Percentiles rank a stretch among this genome's conserved stretches.
These are phyloP conservation scores for Cryptococcus neoformans DNA, from an alignment of 1,284 basidiomycete species.

Conservation along the genomic window DNA sequence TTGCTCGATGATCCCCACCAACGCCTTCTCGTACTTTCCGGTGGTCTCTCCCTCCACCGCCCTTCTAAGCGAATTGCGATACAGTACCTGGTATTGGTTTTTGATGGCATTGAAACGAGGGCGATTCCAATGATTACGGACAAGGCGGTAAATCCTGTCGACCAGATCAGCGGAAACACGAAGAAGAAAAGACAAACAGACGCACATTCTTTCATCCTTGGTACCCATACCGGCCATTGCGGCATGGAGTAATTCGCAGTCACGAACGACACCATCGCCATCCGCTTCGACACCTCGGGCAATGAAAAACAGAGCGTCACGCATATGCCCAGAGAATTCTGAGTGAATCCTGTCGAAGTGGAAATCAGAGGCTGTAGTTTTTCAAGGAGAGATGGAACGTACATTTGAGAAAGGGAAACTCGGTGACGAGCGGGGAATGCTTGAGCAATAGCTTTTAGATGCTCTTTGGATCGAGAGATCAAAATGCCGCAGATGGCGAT, in stretches of 20 bases:
- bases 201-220: conserved; percentile 48
- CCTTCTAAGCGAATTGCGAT: conserved; percentile 32
- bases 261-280: conserved; percentile 44
- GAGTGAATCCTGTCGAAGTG: conserved; percentile 30
- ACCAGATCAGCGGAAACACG: neutral
- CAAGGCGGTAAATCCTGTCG: conserved; percentile 42
- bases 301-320: conserved; percentile 42
- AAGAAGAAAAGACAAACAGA: too few species aligned
- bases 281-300: conserved; percentile 41
- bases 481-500: conserved; percentile 50
- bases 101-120: conserved; percentile 47
- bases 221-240: conserved; percentile 49
- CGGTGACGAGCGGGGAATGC: conserved; percentile 42
- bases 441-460: conserved; percentile 44
- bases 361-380: neutral
- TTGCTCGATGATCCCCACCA: conserved; percentile 36
- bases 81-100: conserved; percentile 39
- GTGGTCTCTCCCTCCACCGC: conserved; percentile 45
- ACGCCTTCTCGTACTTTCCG: conserved; percentile 46
- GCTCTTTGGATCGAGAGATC: conserved; percentile 42
- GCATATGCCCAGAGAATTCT: conserved; percentile 52
- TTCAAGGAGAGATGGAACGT: neutral
- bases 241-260: conserved; percentile 41
- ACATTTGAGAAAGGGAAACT: conserved; percentile 2
- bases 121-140: conserved; percentile 48